Conservation (phyloP, 2,329 filamentous ascomycete genomes). For the Botryotinia calthae region DNA sequence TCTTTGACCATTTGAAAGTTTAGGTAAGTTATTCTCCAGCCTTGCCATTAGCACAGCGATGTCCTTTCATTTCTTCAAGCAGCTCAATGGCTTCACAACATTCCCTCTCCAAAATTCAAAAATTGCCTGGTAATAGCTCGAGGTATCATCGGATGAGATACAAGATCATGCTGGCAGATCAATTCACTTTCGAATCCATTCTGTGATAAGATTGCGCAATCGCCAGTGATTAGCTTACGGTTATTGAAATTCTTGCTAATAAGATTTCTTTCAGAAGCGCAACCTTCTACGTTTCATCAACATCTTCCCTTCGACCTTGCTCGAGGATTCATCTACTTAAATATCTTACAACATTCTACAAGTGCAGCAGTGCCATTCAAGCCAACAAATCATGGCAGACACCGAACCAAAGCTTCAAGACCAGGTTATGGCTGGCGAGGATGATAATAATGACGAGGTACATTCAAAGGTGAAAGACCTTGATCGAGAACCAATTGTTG, state of each 20-base stretch:
- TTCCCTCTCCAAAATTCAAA: background rate
- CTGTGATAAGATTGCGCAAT: background rate
- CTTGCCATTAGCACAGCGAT: background rate
- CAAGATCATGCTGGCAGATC: background rate
- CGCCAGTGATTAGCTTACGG: background rate
- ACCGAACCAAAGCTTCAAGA: conserved; percentile 33
- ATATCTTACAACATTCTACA: background rate
- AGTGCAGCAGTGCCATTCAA: background rate
- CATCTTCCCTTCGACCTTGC: background rate
- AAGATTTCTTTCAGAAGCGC: conserved; percentile 9
- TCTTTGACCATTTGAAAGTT: background rate
- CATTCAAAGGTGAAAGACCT: background rate
- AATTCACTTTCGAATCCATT: conserved; percentile 9
- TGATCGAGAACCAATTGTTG: conserved; percentile 3
- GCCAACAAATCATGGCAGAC: conserved; percentile 32
- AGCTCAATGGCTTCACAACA: background rate
- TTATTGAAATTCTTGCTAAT: conserved; percentile 7
- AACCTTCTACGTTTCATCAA: background rate
- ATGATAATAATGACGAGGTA: conserved; percentile 39
- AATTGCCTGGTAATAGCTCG: background rate
- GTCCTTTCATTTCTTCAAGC: background rate
- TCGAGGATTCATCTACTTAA: background rate
- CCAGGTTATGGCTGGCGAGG: conserved; percentile 33
- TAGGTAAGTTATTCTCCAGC: background rate
- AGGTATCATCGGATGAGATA: background rate